A percentile compares a stretch with the other conserved stretches of the same genome.
Conservation (phyloP, 768 basidiomycete species). For the Sarcomyxa edulis region DNA sequence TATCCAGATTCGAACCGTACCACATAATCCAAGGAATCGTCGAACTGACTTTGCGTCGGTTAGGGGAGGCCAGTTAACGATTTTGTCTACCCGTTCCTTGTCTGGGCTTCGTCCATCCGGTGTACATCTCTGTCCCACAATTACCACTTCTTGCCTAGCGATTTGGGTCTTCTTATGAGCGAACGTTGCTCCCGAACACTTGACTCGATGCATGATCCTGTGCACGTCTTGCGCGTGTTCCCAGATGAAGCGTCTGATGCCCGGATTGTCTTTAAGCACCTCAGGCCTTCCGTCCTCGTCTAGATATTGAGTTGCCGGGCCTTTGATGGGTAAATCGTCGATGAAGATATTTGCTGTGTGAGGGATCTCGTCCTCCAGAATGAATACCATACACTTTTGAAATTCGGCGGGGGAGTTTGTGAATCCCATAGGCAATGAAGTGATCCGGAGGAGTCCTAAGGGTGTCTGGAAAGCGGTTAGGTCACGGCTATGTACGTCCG, state of each 20-base stretch:
- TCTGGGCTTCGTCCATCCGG: slow-evolving; percentile 22
- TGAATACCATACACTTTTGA: slow-evolving; percentile 25
- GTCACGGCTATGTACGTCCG: slow-evolving; percentile 16
- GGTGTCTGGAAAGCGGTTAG: slow-evolving; percentile 36
- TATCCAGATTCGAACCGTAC: slow-evolving; percentile 17
- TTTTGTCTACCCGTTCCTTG: slow-evolving; percentile 12
- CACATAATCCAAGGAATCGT: slow-evolving; percentile 17
- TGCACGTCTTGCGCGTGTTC: slow-evolving; percentile 30
- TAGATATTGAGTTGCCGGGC: slow-evolving; percentile 15
- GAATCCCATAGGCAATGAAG: slow-evolving; percentile 30
- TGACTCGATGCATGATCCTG: slow-evolving; percentile 25
- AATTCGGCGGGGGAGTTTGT: slow-evolving; percentile 30
- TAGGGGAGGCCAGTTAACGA: slow-evolving; percentile 12
- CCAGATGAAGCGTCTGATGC: slow-evolving; percentile 27
- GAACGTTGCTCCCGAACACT: slow-evolving; percentile 21
- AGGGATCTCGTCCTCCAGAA: slow-evolving; percentile 24
- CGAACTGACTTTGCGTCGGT: slow-evolving; percentile 11
- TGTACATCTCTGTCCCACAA: slow-evolving; percentile 26
- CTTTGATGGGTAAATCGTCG: slow-evolving; percentile 9
- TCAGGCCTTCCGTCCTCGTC: slow-evolving; percentile 12
- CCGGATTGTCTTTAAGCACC: slow-evolving; percentile 17
- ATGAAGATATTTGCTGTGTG: slow-evolving; percentile 10
- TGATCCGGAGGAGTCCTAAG: slow-evolving; percentile 24
- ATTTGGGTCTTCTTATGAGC: slow-evolving; percentile 21
- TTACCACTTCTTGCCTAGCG: slow-evolving; percentile 10